These are phyloP conservation scores for Aspergillus aculeatinus DNA, from an alignment of 2,329 filamentous ascomycete species.

Conservation along the genomic window DNA sequence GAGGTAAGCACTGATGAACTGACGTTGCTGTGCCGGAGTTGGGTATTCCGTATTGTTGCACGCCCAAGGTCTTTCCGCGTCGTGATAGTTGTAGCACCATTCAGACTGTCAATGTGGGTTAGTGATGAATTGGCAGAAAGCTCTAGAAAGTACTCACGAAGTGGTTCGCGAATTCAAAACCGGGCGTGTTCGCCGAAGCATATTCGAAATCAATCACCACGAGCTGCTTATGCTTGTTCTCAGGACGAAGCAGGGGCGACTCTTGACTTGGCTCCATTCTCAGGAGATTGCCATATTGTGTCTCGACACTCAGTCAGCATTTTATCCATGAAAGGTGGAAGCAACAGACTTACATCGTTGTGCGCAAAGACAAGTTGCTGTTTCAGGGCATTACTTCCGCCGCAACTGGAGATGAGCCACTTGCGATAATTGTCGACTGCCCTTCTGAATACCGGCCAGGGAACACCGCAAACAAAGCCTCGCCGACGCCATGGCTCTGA, in stretches of 20 bases:
- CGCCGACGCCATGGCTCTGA: constrained; percentile 63
- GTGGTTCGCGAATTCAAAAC: constrained; percentile 94
- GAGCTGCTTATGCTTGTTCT: constrained; percentile 93
- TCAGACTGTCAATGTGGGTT: constrained; percentile 58
- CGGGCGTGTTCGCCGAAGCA: constrained; percentile 80
- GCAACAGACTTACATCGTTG: constrained; percentile 71
- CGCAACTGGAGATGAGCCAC: constrained; percentile 72
- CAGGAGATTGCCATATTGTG: constrained; percentile 97
- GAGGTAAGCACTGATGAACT: constrained; percentile 84
- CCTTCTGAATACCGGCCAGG: constrained; percentile 75
- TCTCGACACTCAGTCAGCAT: constrained; percentile 53
- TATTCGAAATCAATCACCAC: constrained; percentile 99
- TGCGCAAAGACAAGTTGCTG: constrained; percentile 89
- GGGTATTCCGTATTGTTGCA: constrained; percentile 74
- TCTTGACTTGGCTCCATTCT: constrained; percentile 68
- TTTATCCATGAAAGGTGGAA: not conserved
- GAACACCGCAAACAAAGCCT: constrained; percentile 78
- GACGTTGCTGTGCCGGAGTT: constrained; percentile 73
- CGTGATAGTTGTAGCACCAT: constrained; percentile 98
- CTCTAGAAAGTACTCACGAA: constrained; percentile 58
- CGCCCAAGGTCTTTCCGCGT: constrained; percentile 61
- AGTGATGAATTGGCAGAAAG: constrained; percentile 5
- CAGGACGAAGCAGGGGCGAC: constrained; percentile 81
- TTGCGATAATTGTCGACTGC: constrained; percentile 74
- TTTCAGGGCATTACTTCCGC: constrained; percentile 64